These are phyloP conservation scores for Cadophora sp. DNA, from an alignment of 2,329 filamentous ascomycete species.

Conservation along the genomic window DNA sequence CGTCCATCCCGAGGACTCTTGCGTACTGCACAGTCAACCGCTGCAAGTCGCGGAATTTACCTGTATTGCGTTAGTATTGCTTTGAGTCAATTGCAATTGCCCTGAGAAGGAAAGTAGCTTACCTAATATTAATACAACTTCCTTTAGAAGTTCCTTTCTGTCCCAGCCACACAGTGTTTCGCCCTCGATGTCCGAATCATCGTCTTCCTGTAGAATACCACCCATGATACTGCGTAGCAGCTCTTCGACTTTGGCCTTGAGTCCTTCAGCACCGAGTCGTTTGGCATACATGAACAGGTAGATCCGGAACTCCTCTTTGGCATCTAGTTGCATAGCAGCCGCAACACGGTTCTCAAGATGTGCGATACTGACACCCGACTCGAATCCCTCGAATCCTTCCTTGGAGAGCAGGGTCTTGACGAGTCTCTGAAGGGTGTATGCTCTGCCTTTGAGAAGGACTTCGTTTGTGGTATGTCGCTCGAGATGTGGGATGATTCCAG, in stretches of 20 bases:
- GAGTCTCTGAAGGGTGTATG: slow-evolving; percentile 88
- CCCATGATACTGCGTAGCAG: slow-evolving; percentile 83
- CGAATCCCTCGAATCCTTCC: slow-evolving; percentile 91
- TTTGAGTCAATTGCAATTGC: no score
- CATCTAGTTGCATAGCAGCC: slow-evolving; percentile 82
- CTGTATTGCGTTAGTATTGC: slow-evolving; percentile 53
- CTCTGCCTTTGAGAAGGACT: slow-evolving; percentile 87
- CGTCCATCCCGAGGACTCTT: slow-evolving; percentile 70
- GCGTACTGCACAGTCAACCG: slow-evolving; percentile 95
- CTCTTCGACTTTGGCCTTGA: slow-evolving; percentile 90
- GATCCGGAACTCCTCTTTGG: slow-evolving; percentile 89
- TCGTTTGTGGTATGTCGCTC: slow-evolving; percentile 96
- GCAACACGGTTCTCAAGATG: slow-evolving; percentile 95
- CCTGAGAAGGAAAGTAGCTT: no score
- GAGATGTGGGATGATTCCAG: slow-evolving; percentile 90
- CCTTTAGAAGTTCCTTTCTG: slow-evolving; percentile 83
- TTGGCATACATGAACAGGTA: slow-evolving; percentile 99
- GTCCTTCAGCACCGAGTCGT: slow-evolving; percentile 87
- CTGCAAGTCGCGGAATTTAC: slow-evolving; percentile 95
- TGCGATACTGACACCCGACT: slow-evolving; percentile 88
- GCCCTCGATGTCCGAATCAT: slow-evolving; percentile 59
- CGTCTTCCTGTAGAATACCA: slow-evolving; percentile 68
- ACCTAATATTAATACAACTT: slow-evolving; percentile 93
- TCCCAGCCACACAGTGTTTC: slow-evolving; percentile 91
- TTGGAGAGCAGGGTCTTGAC: slow-evolving; percentile 88